phyloP scores from a whole-genome alignment of 2,329 filamentous ascomycete genomes.

The Curvularia spicifera region DNA sequence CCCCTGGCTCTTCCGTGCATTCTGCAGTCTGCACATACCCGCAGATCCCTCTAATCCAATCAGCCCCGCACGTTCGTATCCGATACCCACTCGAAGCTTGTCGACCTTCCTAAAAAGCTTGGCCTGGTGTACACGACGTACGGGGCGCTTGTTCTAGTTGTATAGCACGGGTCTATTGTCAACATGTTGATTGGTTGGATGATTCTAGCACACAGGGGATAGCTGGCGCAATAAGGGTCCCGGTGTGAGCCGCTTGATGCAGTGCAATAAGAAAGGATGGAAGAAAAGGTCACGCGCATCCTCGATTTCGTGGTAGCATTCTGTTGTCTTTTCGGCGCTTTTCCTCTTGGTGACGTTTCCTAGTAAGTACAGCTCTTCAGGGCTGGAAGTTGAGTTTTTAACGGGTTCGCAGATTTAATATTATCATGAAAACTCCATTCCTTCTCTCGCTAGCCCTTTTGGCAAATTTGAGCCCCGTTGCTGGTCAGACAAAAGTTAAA shows the following conservation, averaged over 20 bases:
- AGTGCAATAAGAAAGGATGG: not conserved
- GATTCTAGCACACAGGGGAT: not conserved
- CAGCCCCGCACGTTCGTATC: constrained; percentile 21
- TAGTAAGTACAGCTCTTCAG: not conserved
- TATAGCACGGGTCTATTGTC: constrained; percentile 6
- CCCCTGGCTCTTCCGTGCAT: constrained; percentile 8
- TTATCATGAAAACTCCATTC: constrained; percentile 9
- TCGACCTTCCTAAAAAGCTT: constrained; percentile 33
- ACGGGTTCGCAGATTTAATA: not conserved
- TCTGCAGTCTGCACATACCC: not conserved
- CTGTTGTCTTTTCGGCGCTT: not conserved
- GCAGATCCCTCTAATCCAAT: constrained; percentile 18
- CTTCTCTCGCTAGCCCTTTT: constrained; percentile 25
- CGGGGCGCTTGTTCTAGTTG: not conserved
- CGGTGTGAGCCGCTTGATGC: not conserved
- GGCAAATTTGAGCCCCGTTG: constrained; percentile 49
- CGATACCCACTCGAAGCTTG: constrained; percentile 22
- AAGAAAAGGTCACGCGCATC: not conserved
- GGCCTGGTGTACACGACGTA: constrained; percentile 1
- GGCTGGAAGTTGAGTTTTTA: not conserved
- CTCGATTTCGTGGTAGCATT: not conserved
- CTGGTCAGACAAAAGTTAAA: constrained; percentile 59
- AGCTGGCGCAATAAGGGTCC: not conserved
- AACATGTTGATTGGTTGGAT: constrained; percentile 2
- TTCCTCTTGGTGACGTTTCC: not conserved